Conservation (phyloP, 805 yeast species). For the Teunomyces cretensis region DNA sequence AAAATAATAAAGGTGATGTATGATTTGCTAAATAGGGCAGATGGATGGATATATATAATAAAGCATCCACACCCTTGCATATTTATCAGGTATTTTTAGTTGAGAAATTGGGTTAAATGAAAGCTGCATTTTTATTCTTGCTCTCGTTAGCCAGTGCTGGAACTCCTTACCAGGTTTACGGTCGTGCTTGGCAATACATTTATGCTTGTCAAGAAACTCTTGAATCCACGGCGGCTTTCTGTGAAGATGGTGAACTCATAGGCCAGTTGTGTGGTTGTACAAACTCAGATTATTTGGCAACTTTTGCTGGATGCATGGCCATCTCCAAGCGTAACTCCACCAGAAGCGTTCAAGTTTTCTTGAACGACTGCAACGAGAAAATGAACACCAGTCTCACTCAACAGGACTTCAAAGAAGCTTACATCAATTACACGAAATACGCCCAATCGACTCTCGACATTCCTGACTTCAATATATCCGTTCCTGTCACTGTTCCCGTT, state of each 20-base stretch:
- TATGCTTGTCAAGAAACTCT: background rate
- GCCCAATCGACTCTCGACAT: background rate
- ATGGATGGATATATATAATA: too few relatives aligned
- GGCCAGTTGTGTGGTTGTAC: conserved; percentile 20
- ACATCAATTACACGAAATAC: background rate
- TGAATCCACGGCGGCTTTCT: conserved; percentile 7
- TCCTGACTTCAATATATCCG: background rate
- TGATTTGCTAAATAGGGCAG: too few relatives aligned
- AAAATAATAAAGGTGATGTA: too few relatives aligned
- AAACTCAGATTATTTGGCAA: conserved; percentile 26
- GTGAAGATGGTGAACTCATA: background rate
- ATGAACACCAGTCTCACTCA: conserved; percentile 17
- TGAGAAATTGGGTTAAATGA: background rate
- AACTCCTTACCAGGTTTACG: background rate
- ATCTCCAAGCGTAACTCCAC: background rate
- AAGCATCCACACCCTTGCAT: too few relatives aligned
- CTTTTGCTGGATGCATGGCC: conserved; percentile 29
- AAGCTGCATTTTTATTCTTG: background rate
- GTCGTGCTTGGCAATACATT: background rate
- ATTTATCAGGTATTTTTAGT: background rate
- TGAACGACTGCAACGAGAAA: background rate
- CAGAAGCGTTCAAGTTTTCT: background rate
- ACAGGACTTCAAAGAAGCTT: conserved; percentile 10
- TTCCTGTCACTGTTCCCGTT: conserved; percentile 17
- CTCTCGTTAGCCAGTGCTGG: background rate